Evolutionary conservation across 83 land plant genomes (phyloP).

Genomic region (Isoetes engelmannii): DNA sequence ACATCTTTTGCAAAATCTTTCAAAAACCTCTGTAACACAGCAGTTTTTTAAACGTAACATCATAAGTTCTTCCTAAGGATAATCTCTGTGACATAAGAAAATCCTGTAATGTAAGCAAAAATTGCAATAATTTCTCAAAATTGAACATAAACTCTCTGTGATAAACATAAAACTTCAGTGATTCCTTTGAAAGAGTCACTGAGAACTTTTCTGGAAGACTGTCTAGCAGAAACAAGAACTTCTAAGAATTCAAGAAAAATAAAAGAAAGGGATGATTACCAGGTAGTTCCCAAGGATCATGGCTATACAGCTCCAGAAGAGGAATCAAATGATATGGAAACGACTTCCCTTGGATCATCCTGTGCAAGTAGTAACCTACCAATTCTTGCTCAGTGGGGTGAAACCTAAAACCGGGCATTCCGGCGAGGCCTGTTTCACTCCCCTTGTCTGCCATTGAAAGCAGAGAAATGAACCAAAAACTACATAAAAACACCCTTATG

Average conservation of each 20-base stretch:
- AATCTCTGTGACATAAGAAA: not conserved
- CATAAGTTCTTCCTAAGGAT: too few species aligned
- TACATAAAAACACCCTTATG: too few species aligned
- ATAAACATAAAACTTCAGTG: not conserved
- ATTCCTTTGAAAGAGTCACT: not conserved
- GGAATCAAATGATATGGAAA: not conserved
- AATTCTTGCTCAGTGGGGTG: slow-evolving; percentile 5
- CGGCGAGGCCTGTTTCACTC: not conserved
- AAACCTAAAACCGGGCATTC: slow-evolving; percentile 12
- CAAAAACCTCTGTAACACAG: too few species aligned
- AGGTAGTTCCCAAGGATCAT: slow-evolving; percentile 12
- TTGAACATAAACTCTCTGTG: too few species aligned
- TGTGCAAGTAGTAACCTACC: slow-evolving; percentile 4
- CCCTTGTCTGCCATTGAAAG: too few species aligned
- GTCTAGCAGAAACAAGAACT: not conserved
- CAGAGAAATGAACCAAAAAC: too few species aligned
- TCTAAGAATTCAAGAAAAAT: not conserved
- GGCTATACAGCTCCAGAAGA: not conserved
- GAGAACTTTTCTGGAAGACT: not conserved
- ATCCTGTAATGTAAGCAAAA: not conserved
- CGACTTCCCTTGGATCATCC: not conserved
- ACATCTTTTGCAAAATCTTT: not conserved
- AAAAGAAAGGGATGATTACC: not conserved
- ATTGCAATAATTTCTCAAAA: not conserved
- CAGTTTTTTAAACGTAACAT: too few species aligned